Percentiles rank a stretch among this genome's conserved stretches.
Conservation (phyloP, 2,329 filamentous ascomycete genomes). For the Coniochaeta sp. region DNA sequence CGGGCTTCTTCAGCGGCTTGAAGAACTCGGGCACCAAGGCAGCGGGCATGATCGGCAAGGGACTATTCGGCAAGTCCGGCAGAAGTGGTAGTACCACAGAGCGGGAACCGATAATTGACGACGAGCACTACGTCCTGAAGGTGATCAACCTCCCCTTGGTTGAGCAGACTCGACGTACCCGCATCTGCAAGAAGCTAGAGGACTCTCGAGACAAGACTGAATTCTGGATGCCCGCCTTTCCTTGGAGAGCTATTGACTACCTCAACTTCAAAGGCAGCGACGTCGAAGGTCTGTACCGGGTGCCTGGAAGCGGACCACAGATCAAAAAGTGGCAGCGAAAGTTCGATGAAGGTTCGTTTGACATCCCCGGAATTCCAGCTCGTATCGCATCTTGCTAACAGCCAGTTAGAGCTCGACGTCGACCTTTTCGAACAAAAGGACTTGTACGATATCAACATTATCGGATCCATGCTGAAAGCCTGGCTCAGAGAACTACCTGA, state of each 20-base stretch:
- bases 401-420: slow-evolving; percentile 67
- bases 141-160: slow-evolving; percentile 81
- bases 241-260: slow-evolving; percentile 94
- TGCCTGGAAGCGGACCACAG: slow-evolving; percentile 83
- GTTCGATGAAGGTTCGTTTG: slow-evolving; percentile 69
- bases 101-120: slow-evolving; percentile 59
- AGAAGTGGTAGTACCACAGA: slow-evolving; percentile 65
- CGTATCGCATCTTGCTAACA: background rate
- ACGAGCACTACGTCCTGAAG: slow-evolving; percentile 77
- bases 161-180: slow-evolving; percentile 82
- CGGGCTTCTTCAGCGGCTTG: slow-evolving; percentile 63
- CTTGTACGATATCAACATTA: slow-evolving; percentile 92
- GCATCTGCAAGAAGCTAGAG: slow-evolving; percentile 84
- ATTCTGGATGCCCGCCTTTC: slow-evolving; percentile 96
- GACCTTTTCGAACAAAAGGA: slow-evolving; percentile 83
- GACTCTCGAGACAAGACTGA: slow-evolving; percentile 91
- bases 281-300: slow-evolving; percentile 86
- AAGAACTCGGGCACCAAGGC: slow-evolving; percentile 67
- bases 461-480: slow-evolving; percentile 91
- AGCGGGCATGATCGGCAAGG: slow-evolving; percentile 75
- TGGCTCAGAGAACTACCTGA: slow-evolving; percentile 95
- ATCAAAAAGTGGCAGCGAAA: slow-evolving; percentile 90
- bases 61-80: slow-evolving; percentile 71
- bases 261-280: slow-evolving; percentile 92
- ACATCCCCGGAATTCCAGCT: background rate